Evolutionary conservation across 2,329 filamentous ascomycete genomes (phyloP).

Genomic region (Cephalotrichum gorgonifer): DNA sequence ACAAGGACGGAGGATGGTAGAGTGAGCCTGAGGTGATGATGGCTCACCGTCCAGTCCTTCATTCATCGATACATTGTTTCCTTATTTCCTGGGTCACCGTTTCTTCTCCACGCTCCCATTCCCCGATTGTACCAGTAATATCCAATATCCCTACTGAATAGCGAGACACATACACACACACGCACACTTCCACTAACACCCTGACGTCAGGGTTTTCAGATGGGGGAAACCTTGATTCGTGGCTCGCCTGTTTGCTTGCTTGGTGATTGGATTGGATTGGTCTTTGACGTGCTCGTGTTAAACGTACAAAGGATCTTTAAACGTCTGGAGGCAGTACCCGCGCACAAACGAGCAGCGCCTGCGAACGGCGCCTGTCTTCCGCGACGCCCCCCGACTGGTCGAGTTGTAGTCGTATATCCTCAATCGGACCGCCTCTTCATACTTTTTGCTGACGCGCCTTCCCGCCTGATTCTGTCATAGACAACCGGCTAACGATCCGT

Average conservation of each 20-base stretch:
- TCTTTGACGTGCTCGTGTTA: no score
- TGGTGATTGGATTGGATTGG: background rate
- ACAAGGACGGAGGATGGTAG: background rate
- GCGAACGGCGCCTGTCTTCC: background rate
- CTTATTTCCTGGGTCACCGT: no score
- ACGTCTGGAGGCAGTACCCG: background rate
- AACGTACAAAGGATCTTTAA: background rate
- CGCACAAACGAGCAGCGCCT: background rate
- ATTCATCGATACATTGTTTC: no score
- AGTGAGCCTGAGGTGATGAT: background rate
- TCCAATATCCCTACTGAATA: no score
- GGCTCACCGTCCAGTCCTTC: background rate
- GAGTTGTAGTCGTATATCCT: background rate
- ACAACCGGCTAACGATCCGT: background rate
- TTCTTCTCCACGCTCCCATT: background rate
- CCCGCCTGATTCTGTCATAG: background rate
- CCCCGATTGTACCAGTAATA: background rate
- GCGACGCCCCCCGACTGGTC: background rate
- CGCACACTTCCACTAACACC: no score
- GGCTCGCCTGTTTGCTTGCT: background rate
- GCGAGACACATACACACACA: no score
- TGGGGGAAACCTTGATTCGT: no score
- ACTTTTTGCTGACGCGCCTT: background rate
- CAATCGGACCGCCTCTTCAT: background rate
- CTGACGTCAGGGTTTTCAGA: no score